A percentile compares a stretch with the other conserved stretches of the same genome.
Evolutionary conservation across 1,284 basidiomycete genomes (phyloP).

Genomic region (Cryptococcus depauperatus): DNA sequence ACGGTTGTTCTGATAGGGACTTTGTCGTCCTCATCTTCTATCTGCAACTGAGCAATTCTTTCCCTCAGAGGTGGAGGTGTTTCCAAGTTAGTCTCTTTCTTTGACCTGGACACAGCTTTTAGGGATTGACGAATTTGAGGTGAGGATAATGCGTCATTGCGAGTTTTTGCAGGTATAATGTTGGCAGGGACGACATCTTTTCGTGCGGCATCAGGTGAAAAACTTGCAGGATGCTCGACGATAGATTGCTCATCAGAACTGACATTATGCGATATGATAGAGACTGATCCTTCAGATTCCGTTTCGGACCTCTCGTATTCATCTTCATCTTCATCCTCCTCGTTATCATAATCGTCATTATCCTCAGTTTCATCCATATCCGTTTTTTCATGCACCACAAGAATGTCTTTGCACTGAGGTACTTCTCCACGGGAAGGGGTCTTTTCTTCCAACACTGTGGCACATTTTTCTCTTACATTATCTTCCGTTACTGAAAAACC

Average conservation of each 20-base stretch:
- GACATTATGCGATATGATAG: conserved; percentile 28
- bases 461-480: conserved; percentile 16
- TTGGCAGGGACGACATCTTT: not conserved
- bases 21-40: conserved; percentile 19
- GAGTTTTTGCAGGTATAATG: not conserved
- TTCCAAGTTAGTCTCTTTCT: not conserved
- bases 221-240: not conserved
- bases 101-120: not conserved
- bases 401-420: no score
- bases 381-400: conserved; percentile 14
- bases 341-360: conserved; percentile 16
- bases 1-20: conserved; percentile 44
- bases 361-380: conserved; percentile 18
- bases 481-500: conserved; percentile 1
- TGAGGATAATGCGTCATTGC: no score
- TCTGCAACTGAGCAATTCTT: conserved; percentile 17
- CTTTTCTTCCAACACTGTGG: conserved; percentile 15
- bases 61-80: conserved; percentile 21
- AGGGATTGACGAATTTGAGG: no score
- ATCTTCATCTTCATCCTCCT: conserved; percentile 34
- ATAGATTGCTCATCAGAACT: conserved; percentile 23
- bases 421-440: conserved; percentile 11
- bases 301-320: conserved; percentile 16
- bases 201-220: not conserved
- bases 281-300: conserved; percentile 14